A percentile compares a stretch with the other conserved stretches of the same genome.
phyloP scores from a whole-genome alignment of 179 eudicot species.

The Silene coronaria region DNA sequence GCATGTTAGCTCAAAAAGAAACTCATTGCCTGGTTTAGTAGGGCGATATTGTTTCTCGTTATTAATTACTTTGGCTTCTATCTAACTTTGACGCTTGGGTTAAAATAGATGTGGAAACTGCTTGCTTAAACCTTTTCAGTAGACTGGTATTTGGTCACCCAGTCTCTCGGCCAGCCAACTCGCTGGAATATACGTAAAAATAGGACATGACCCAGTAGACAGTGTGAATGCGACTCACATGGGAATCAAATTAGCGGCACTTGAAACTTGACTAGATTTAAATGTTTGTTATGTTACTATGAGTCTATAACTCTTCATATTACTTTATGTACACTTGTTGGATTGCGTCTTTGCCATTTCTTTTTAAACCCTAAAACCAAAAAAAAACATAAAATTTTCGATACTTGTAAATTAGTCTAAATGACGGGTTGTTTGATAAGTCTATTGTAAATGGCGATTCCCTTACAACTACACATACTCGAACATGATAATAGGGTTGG shows the following conservation, averaged over 20 bases:
- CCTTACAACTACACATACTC: background rate
- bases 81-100: constrained; percentile 1
- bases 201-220: background rate
- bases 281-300: too few species aligned
- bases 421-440: background rate
- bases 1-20: constrained; percentile 20
- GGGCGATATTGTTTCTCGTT: constrained; percentile 17
- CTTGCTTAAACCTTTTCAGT: background rate
- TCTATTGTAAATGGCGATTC: background rate
- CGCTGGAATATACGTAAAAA: background rate
- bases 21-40: constrained; percentile 26
- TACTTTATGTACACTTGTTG: too few species aligned
- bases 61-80: constrained; percentile 14
- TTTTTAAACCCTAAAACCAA: too few species aligned
- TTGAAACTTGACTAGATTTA: background rate
- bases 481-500: background rate
- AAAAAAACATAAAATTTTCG: too few species aligned
- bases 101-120: background rate
- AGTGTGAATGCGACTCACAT: too few species aligned
- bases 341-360: too few species aligned
- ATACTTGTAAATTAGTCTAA: too few species aligned
- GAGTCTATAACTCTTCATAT: too few species aligned
- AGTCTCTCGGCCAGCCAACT: background rate
- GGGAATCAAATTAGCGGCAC: background rate
- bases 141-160: background rate